Percentiles rank a stretch among this genome's conserved stretches.
These are phyloP conservation scores for Aspergillus affinis DNA, from an alignment of 495 filamentous ascomycete species.

Conservation along the genomic window DNA sequence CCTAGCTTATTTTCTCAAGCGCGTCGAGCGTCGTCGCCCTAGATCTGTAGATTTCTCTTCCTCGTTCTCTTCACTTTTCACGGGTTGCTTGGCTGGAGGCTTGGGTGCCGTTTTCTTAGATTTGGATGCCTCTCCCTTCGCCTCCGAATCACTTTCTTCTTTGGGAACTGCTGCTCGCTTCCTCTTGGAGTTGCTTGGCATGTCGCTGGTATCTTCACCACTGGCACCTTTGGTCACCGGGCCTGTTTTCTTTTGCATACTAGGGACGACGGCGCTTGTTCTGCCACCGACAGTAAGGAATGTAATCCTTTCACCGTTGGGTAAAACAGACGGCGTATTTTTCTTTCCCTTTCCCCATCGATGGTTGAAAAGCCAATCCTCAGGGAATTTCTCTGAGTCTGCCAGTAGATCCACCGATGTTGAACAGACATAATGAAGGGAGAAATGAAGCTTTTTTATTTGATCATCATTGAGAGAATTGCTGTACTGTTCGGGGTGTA, in stretches of 20 bases:
- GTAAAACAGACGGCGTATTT: conserved; percentile 60
- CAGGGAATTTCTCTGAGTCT: conserved; percentile 79
- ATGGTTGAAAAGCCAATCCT: conserved; percentile 89
- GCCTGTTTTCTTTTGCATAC: conserved; percentile 79
- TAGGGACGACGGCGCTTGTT: conserved; percentile 83
- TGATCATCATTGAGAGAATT: conserved; percentile 75
- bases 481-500: conserved; percentile 91
- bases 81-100: conserved; percentile 20
- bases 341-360: conserved; percentile 91
- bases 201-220: conserved; percentile 26
- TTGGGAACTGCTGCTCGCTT: conserved; percentile 35
- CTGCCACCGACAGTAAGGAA: conserved; percentile 85
- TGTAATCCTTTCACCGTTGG: conserved; percentile 79
- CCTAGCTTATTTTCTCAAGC: conserved; percentile 26
- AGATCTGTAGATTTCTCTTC: conserved; percentile 20
- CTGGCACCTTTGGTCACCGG: conserved; percentile 38
- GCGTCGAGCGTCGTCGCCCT: conserved; percentile 40
- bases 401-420: conserved; percentile 75
- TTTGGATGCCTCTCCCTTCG: conserved; percentile 21
- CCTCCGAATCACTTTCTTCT: conserved; percentile 31
- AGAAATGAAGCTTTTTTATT: conserved; percentile 67
- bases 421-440: conserved; percentile 75
- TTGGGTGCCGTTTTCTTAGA: conserved; percentile 24
- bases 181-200: conserved; percentile 30
- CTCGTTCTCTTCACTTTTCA: conserved; percentile 29